Conservation (phyloP, 441 rosid genomes). For the Gossypium schwendimanii region DNA sequence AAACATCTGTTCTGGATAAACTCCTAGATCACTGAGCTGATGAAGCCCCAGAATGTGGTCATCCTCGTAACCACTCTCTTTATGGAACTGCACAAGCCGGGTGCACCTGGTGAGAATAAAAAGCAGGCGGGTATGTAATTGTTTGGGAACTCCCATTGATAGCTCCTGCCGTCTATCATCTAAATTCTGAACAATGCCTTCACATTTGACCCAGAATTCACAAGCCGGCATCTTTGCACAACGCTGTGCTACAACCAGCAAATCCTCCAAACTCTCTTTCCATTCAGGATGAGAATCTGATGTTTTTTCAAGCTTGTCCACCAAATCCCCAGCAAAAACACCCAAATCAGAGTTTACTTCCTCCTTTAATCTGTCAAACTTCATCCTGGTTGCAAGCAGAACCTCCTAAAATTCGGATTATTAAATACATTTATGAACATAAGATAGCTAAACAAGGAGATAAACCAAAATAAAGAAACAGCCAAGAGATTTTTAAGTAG, state of each 20-base stretch:
- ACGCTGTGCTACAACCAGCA: slow-evolving; percentile 63
- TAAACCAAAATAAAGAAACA: slow-evolving; percentile 7
- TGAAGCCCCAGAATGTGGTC: slow-evolving; percentile 74
- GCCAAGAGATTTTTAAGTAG: not conserved
- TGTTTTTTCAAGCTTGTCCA: slow-evolving; percentile 67
- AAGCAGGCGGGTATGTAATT: slow-evolving; percentile 86
- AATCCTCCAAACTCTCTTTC: slow-evolving; percentile 73
- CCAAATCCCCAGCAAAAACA: slow-evolving; percentile 84
- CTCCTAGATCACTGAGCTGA: slow-evolving; percentile 89
- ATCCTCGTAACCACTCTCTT: slow-evolving; percentile 81
- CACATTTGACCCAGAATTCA: slow-evolving; percentile 89
- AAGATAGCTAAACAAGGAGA: slow-evolving; percentile 5
- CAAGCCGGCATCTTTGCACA: slow-evolving; percentile 79
- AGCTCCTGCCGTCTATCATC: slow-evolving; percentile 94
- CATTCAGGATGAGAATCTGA: slow-evolving; percentile 62
- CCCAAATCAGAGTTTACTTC: slow-evolving; percentile 91
- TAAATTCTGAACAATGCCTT: slow-evolving; percentile 76
- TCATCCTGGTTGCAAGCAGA: slow-evolving; percentile 70
- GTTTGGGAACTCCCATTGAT: slow-evolving; percentile 84
- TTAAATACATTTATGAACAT: not conserved
- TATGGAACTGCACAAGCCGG: slow-evolving; percentile 93
- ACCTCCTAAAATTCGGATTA: slow-evolving; percentile 49
- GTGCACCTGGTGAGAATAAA: slow-evolving; percentile 93
- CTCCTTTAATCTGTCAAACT: slow-evolving; percentile 82
- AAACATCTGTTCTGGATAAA: slow-evolving; percentile 66